A percentile compares a stretch with the other conserved stretches of the same genome.
These are phyloP conservation scores for Nakaseomyces kungkrabaensis DNA, from an alignment of 1,139 yeast genomes.

Conservation along the genomic window DNA sequence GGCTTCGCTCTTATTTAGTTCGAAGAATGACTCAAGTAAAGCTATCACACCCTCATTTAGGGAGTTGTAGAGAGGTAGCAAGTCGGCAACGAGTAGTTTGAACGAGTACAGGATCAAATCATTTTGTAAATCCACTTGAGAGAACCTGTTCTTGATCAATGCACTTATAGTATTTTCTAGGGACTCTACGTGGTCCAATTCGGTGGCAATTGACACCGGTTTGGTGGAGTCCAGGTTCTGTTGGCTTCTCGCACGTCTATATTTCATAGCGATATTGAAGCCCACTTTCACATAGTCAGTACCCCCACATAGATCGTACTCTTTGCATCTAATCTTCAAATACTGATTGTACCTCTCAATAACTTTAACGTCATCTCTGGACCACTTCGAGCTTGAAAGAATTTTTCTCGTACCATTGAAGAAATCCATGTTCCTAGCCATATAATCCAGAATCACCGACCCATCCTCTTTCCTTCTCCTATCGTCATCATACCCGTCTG, in stretches of 20 bases:
- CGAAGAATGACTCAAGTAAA: conserved; percentile 86
- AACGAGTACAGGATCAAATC: conserved; percentile 79
- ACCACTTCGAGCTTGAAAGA: conserved; percentile 26
- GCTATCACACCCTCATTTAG: conserved; percentile 93
- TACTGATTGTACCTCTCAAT: conserved; percentile 65
- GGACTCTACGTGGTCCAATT: conserved; percentile 63
- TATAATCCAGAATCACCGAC: conserved; percentile 47
- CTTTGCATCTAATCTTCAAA: conserved; percentile 56
- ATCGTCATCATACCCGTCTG: not conserved
- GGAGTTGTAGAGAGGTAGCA: conserved; percentile 74
- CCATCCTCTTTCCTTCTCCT: not conserved
- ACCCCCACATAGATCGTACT: conserved; percentile 35
- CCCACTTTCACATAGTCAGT: conserved; percentile 59
- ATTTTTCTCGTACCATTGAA: conserved; percentile 37
- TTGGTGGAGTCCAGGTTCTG: conserved; percentile 35
- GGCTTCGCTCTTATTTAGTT: conserved; percentile 79
- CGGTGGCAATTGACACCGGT: not conserved
- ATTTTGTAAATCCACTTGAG: conserved; percentile 59
- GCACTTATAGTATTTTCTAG: conserved; percentile 75
- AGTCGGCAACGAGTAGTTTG: conserved; percentile 76
- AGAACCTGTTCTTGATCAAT: conserved; percentile 63
- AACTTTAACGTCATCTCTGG: conserved; percentile 49
- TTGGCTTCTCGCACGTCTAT: conserved; percentile 29
- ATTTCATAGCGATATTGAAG: conserved; percentile 36
- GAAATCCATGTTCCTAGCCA: conserved; percentile 50